Conservation (phyloP, 2,329 filamentous ascomycete species). For the Sporothrix humicola region DNA sequence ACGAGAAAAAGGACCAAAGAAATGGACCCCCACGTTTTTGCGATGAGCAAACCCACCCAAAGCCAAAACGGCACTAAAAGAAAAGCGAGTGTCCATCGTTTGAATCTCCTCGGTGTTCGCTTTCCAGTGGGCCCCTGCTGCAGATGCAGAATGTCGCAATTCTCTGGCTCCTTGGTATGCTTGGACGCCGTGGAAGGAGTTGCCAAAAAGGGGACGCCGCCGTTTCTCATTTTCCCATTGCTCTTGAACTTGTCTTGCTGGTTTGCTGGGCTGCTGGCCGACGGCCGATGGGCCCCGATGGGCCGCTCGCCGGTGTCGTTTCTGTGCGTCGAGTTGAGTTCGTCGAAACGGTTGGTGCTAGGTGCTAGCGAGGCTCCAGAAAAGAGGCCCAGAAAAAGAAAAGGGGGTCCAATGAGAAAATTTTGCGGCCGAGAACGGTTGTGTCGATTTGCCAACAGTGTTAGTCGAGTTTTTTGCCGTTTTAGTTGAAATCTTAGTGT, state of each 20-base stretch:
- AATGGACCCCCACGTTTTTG: slow-evolving; percentile 8
- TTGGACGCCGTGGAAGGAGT: background rate
- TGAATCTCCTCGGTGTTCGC: background rate
- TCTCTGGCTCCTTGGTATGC: background rate
- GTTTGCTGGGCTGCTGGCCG: background rate
- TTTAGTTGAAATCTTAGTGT: background rate
- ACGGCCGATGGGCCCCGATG: slow-evolving; percentile 19
- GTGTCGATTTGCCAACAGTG: background rate
- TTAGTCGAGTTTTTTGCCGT: background rate
- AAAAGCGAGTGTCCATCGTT: background rate
- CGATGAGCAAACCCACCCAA: background rate
- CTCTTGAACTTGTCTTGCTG: background rate
- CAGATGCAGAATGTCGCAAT: slow-evolving; percentile 15
- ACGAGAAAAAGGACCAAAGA: background rate
- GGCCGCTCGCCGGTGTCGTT: background rate
- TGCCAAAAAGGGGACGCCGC: slow-evolving; percentile 16
- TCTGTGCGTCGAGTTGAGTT: background rate
- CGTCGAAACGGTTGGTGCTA: background rate
- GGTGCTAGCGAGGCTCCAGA: slow-evolving; percentile 12
- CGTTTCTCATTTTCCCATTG: background rate
- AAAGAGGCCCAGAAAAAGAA: background rate
- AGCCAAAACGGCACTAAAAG: background rate
- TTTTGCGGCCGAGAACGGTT: slow-evolving; percentile 11
- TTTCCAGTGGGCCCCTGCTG: background rate
- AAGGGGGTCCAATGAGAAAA: background rate